These are phyloP conservation scores for Cyberlindnera sargentensis DNA, from an alignment of 805 yeast genomes.

Conservation along the genomic window DNA sequence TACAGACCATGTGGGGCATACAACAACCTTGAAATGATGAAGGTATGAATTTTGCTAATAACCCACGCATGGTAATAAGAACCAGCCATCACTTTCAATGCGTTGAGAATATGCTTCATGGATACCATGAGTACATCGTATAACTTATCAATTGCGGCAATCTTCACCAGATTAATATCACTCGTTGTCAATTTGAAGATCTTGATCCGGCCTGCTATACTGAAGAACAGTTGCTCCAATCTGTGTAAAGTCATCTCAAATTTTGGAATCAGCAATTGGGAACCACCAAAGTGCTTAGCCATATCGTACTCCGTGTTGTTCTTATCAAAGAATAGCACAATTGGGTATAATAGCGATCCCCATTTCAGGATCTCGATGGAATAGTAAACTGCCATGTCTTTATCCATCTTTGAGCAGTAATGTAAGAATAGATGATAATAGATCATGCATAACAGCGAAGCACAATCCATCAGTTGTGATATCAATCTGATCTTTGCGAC, in stretches of 20 bases:
- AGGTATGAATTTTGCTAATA: slow-evolving; percentile 17
- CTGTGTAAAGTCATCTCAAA: slow-evolving; percentile 18
- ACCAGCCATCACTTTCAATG: slow-evolving; percentile 12
- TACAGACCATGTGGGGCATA: background rate
- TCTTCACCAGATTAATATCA: background rate
- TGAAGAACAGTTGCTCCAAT: slow-evolving; percentile 14
- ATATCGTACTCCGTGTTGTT: slow-evolving; percentile 11
- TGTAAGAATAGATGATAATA: slow-evolving; percentile 19
- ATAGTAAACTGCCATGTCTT: slow-evolving; percentile 10
- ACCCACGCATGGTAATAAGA: slow-evolving; percentile 23
- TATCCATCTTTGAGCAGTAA: slow-evolving; percentile 11
- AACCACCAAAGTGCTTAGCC: slow-evolving; percentile 17
- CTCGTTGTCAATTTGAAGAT: slow-evolving; percentile 11
- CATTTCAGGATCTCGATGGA: slow-evolving; percentile 4
- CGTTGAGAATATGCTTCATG: slow-evolving; percentile 6
- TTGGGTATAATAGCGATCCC: slow-evolving; percentile 5
- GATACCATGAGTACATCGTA: slow-evolving; percentile 1
- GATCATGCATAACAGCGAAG: slow-evolving; percentile 14
- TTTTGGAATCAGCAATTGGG: slow-evolving; percentile 14
- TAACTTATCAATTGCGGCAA: slow-evolving; percentile 11
- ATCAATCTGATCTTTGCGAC: slow-evolving; percentile 9
- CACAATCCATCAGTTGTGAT: slow-evolving; percentile 6
- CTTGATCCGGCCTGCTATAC: slow-evolving; percentile 13
- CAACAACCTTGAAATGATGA: slow-evolving; percentile 11
- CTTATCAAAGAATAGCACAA: slow-evolving; percentile 13